Conservation (phyloP, 2,329 filamentous ascomycete species). For the Talaromyces pinophilus region DNA sequence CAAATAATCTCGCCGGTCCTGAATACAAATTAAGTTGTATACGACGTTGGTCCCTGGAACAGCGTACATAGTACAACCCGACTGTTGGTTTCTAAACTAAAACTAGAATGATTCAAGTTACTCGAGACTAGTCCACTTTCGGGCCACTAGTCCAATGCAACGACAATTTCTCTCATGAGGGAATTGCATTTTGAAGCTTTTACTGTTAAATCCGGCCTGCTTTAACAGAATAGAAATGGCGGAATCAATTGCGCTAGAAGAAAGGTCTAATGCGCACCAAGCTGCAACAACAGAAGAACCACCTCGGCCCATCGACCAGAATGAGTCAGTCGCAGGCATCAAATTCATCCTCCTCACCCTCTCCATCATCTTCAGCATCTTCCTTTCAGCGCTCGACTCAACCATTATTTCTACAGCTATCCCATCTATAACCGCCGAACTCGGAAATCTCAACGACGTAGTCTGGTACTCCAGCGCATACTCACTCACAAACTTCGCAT, state of each 20-base stretch:
- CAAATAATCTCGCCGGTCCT: background rate
- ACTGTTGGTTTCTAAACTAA: background rate
- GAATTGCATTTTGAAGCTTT: background rate
- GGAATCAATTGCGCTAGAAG: background rate
- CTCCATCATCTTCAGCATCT: slow-evolving; percentile 18
- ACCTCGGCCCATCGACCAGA: background rate
- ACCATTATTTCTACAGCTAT: slow-evolving; percentile 38
- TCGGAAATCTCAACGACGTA: slow-evolving; percentile 33
- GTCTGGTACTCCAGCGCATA: slow-evolving; percentile 41
- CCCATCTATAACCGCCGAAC: slow-evolving; percentile 31
- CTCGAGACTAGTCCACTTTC: background rate
- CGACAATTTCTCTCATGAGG: background rate
- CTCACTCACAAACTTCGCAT: slow-evolving; percentile 35
- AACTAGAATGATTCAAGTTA: background rate
- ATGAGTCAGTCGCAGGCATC: slow-evolving; percentile 5
- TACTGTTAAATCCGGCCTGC: background rate
- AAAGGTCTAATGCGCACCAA: background rate
- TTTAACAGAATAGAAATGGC: background rate
- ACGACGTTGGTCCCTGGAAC: no score
- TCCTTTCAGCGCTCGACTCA: slow-evolving; percentile 21
- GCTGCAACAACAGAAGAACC: background rate
- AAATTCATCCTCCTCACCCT: slow-evolving; percentile 10
- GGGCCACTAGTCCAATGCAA: background rate
- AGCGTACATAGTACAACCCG: background rate
- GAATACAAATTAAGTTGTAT: background rate